Percentiles rank a stretch among this genome's conserved stretches.
phyloP scores from a whole-genome alignment of 495 filamentous ascomycete genomes.

The Cercophora newfieldiana region DNA sequence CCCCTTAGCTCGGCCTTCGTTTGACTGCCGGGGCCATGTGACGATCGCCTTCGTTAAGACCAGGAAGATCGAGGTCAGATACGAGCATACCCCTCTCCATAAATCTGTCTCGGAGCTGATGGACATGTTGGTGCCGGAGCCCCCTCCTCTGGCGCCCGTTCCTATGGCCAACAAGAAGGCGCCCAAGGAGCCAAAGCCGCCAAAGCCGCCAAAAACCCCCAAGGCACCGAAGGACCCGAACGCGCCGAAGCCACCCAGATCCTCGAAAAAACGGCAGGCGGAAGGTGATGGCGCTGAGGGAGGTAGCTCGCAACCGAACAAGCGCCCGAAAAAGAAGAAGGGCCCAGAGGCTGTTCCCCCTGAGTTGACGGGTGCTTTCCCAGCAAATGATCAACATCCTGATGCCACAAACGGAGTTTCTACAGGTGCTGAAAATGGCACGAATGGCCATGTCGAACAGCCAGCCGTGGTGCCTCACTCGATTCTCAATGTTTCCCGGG shows the following conservation, averaged over 20 bases:
- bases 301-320: slow-evolving; percentile 28
- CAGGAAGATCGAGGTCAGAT: slow-evolving; percentile 45
- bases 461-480: slow-evolving; percentile 4
- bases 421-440: slow-evolving; percentile 8
- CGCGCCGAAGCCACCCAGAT: slow-evolving; percentile 57
- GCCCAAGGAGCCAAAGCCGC: slow-evolving; percentile 41
- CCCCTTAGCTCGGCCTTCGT: slow-evolving; percentile 47
- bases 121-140: slow-evolving; percentile 35
- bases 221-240: slow-evolving; percentile 36
- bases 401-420: slow-evolving; percentile 7
- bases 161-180: slow-evolving; percentile 20
- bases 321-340: slow-evolving; percentile 35
- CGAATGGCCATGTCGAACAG: slow-evolving; percentile 20
- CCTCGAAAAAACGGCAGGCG: slow-evolving; percentile 55
- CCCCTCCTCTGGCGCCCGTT: slow-evolving; percentile 27
- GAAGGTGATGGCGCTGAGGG: slow-evolving; percentile 48
- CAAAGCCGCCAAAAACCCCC: slow-evolving; percentile 58
- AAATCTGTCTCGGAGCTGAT: slow-evolving; percentile 46
- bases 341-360: slow-evolving; percentile 23
- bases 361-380: slow-evolving; percentile 32
- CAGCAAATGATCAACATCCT: slow-evolving; percentile 18
- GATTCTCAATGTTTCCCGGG: slow-evolving; percentile 43
- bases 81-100: slow-evolving; percentile 50
- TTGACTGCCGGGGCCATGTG: slow-evolving; percentile 50
- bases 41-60: slow-evolving; percentile 44